Percentiles rank a stretch among this genome's conserved stretches.
Evolutionary conservation across 805 yeast species (phyloP).

Genomic region (Wickerhamiella hasegawae): DNA sequence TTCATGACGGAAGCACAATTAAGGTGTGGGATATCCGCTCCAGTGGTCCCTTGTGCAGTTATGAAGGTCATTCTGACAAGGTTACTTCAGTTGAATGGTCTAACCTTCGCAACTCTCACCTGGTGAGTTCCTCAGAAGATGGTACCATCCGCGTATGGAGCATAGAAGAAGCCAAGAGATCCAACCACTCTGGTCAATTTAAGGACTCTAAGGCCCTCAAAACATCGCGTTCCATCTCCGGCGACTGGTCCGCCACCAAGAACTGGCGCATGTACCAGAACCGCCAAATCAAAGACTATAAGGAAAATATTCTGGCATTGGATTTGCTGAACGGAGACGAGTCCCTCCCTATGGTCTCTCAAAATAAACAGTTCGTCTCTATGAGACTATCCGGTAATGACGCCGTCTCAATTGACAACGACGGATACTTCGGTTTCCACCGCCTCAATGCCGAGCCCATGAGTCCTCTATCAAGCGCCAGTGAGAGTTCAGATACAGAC

Average conservation of each 20-base stretch:
- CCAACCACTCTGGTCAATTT: background rate
- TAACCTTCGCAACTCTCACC: slow-evolving; percentile 25
- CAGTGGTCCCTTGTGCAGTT: slow-evolving; percentile 32
- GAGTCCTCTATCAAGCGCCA: slow-evolving; percentile 4
- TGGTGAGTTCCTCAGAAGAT: slow-evolving; percentile 46
- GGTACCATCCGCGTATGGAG: slow-evolving; percentile 61
- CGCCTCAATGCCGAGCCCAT: slow-evolving; percentile 7
- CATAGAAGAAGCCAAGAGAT: slow-evolving; percentile 15
- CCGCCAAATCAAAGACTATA: slow-evolving; percentile 11
- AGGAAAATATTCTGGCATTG: slow-evolving; percentile 10
- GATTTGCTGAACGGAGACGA: slow-evolving; percentile 10
- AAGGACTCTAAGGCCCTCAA: background rate
- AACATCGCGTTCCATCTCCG: background rate
- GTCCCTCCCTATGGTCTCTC: slow-evolving; percentile 14
- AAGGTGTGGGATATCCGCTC: slow-evolving; percentile 66
- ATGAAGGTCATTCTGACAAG: slow-evolving; percentile 39
- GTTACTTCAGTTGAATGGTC: slow-evolving; percentile 50
- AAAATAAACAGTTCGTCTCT: slow-evolving; percentile 16
- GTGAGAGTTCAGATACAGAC: slow-evolving; percentile 7
- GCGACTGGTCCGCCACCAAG: slow-evolving; percentile 5
- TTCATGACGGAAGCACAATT: slow-evolving; percentile 35
- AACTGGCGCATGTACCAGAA: slow-evolving; percentile 18
- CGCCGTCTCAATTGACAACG: slow-evolving; percentile 19
- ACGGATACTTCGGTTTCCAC: slow-evolving; percentile 22
- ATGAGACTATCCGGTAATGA: slow-evolving; percentile 12